Evolutionary conservation across 2,329 filamentous ascomycete genomes (phyloP).

Genomic region (Botrytis medusae): DNA sequence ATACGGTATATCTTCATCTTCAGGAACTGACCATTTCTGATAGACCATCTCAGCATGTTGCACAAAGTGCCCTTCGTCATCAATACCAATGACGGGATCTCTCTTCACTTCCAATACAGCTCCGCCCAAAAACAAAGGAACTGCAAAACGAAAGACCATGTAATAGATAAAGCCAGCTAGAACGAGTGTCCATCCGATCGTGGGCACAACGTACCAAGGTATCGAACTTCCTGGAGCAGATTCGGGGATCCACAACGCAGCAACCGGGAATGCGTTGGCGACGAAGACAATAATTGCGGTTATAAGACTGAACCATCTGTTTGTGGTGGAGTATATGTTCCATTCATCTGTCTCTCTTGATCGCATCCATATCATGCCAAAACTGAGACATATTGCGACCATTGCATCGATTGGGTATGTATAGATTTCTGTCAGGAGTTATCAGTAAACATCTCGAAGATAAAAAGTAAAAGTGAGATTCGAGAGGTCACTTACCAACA

Average conservation of each 20-base stretch:
- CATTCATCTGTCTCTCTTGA: background rate
- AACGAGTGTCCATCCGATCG: conserved; percentile 20
- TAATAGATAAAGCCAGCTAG: conserved; percentile 5
- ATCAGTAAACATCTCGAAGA: conserved; percentile 35
- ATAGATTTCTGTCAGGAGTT: conserved; percentile 38
- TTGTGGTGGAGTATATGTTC: conserved; percentile 7
- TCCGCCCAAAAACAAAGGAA: conserved; percentile 1
- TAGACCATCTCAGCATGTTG: conserved; percentile 17
- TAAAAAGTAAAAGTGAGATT: background rate
- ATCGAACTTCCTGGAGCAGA: background rate
- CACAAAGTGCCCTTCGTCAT: conserved; percentile 11
- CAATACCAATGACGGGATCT: background rate
- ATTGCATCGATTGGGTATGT: conserved; percentile 44
- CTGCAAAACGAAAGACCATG: background rate
- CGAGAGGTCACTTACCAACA: background rate
- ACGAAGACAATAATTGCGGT: conserved; percentile 18
- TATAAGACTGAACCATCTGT: conserved; percentile 18
- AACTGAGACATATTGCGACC: conserved; percentile 32
- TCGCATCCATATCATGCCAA: conserved; percentile 17
- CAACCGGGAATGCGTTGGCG: conserved; percentile 10
- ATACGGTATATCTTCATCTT: background rate
- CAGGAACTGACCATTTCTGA: conserved; percentile 20
- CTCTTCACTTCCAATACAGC: conserved; percentile 5
- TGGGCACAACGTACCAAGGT: conserved; percentile 20
- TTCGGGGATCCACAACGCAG: conserved; percentile 13